A percentile compares a stretch with the other conserved stretches of the same genome.
Conservation (phyloP, 345 rosid genomes). For the Lumnitzera littorea region DNA sequence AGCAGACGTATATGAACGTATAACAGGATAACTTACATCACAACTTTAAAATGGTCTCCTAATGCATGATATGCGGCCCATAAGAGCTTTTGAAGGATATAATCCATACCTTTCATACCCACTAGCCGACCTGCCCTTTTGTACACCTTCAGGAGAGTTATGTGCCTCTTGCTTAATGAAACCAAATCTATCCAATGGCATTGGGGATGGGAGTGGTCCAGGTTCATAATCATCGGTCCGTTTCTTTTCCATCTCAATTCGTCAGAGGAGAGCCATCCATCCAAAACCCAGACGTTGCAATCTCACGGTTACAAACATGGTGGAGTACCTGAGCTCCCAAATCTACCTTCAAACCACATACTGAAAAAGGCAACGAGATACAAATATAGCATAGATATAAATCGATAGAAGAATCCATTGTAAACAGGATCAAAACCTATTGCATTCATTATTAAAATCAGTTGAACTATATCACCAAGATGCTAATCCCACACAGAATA, state of each 20-base stretch:
- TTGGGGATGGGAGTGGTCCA: conserved; percentile 54
- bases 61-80: neutral
- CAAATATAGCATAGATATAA: no score
- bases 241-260: conserved; percentile 50
- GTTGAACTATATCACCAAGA: no score
- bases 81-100: neutral
- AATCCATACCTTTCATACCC: conserved; percentile 44
- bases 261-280: neutral
- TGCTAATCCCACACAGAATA: no score
- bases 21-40: no score
- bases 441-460: no score
- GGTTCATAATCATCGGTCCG: conserved; percentile 54
- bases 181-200: conserved; percentile 67
- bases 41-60: neutral
- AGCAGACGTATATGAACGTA: neutral
- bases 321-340: neutral
- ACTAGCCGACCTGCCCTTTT: conserved; percentile 40
- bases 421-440: no score
- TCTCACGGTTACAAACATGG: neutral
- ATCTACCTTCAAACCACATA: neutral
- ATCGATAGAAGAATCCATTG: no score
- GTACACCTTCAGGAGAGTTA: conserved; percentile 39
- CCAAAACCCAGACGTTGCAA: neutral
- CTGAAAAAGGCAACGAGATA: neutral
- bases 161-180: conserved; percentile 58